phyloP scores from a whole-genome alignment of 2,329 filamentous ascomycete genomes.

The Beauveria scarabaeidicola region DNA sequence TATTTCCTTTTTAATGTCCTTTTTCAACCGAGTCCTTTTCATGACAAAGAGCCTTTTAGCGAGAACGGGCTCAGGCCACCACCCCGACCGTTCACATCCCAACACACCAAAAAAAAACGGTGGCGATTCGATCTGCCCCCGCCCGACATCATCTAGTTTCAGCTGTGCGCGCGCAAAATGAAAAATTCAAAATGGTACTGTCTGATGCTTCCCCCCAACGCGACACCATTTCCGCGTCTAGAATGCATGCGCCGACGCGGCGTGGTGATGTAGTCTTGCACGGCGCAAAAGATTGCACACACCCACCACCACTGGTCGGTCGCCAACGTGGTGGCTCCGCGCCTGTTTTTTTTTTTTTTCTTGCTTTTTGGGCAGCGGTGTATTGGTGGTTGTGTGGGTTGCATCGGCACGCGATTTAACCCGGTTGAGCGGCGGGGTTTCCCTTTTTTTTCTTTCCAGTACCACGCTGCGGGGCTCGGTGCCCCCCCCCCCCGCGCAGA shows the following conservation, averaged over 20 bases:
- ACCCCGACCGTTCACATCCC: no score
- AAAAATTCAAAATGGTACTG: background rate
- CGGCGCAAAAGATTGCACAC: background rate
- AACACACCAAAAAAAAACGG: no score
- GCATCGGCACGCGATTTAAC: slow-evolving; percentile 4
- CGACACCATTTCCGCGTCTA: background rate
- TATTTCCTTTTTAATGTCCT: no score
- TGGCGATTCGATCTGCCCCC: background rate
- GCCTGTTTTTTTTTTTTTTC: no score
- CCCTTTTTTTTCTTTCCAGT: background rate
- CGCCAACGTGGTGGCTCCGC: background rate
- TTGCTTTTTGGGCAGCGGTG: no score
- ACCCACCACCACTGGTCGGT: background rate
- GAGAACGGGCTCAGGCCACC: no score
- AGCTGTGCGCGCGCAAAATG: background rate
- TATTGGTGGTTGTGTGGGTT: background rate
- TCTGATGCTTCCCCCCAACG: background rate
- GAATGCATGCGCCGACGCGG: slow-evolving; percentile 1
- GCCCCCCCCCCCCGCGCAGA: background rate
- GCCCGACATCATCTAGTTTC: background rate
- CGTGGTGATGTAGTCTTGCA: background rate
- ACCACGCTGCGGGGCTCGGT: background rate
- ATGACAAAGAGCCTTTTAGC: no score
- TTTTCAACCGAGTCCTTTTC: no score
- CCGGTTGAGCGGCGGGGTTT: background rate